Percentiles rank a stretch among this genome's conserved stretches.
phyloP scores from a whole-genome alignment of 1,139 yeast genomes.

The Blastobotrys aristatus region DNA sequence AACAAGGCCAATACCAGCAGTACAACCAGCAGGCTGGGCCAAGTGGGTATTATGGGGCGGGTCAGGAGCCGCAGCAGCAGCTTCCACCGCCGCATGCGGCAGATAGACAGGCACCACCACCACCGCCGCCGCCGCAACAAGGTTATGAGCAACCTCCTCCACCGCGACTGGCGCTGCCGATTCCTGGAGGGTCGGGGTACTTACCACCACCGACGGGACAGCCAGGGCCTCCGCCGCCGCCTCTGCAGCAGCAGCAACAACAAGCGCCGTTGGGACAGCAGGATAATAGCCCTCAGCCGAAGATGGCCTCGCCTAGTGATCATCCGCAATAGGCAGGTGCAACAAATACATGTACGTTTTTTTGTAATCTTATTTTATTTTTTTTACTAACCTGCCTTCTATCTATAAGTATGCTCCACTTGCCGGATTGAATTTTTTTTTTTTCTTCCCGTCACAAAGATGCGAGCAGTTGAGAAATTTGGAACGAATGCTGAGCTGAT shows the following conservation, averaged over 20 bases:
- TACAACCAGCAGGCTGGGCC: constrained; percentile 8
- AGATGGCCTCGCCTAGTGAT: too few relatives aligned
- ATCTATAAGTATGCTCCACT: too few relatives aligned
- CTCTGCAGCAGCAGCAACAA: constrained; percentile 6
- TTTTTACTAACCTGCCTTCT: too few relatives aligned
- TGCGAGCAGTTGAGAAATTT: too few relatives aligned
- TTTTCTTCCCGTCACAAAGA: too few relatives aligned
- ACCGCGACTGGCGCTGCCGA: constrained; percentile 1
- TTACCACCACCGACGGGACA: constrained; percentile 1
- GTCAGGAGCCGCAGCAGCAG: neutral
- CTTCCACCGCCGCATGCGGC: constrained; percentile 2
- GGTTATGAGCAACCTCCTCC: constrained; percentile 5
- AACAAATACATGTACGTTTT: too few relatives aligned
- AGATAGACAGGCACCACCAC: neutral
- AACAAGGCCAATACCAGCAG: constrained; percentile 9
- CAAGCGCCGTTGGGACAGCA: too few relatives aligned
- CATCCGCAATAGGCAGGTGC: too few relatives aligned
- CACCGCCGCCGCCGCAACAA: neutral
- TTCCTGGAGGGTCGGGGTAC: neutral
- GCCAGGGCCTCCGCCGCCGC: neutral
- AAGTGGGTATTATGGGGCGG: constrained; percentile 2
- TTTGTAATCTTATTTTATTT: too few relatives aligned
- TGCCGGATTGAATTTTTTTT: too few relatives aligned
- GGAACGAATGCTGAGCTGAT: too few relatives aligned
- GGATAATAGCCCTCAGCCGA: too few relatives aligned